These are phyloP conservation scores for Nelumbo lutea DNA, from an alignment of 164 flowering plant species.

Conservation along the genomic window DNA sequence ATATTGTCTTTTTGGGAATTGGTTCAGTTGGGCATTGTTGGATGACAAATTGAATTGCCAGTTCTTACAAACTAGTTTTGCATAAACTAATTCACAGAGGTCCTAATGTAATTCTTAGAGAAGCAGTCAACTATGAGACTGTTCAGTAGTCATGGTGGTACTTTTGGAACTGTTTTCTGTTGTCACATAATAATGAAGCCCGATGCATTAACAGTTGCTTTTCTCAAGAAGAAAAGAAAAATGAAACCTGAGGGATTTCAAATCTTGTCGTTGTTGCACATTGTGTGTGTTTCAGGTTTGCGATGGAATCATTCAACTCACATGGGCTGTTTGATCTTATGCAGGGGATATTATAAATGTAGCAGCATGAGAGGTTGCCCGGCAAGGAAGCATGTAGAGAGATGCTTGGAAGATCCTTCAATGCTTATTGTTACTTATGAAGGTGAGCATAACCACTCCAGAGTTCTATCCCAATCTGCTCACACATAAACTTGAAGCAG, in stretches of 20 bases:
- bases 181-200: not conserved
- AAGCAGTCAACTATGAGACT: not conserved
- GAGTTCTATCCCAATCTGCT: conserved; percentile 54
- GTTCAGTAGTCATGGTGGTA: not conserved
- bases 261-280: not conserved
- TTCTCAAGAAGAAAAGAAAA: not conserved
- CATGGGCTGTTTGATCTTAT: conserved; percentile 11
- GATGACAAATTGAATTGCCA: not conserved
- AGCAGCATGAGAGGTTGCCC: conserved; percentile 97
- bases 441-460: conserved; percentile 89
- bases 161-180: not conserved
- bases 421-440: conserved; percentile 93
- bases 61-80: too few species aligned
- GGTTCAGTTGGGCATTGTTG: not conserved
- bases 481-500: conserved; percentile 29
- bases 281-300: not conserved
- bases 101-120: not conserved
- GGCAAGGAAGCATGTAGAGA: conserved; percentile 92
- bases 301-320: not conserved
- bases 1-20: not conserved
- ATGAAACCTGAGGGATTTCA: not conserved
- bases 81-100: not conserved
- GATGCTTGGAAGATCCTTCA: conserved; percentile 81
- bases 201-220: not conserved
- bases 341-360: conserved; percentile 95